Conservation (phyloP, 805 yeast species). For the Myxozyma mucilagina region DNA sequence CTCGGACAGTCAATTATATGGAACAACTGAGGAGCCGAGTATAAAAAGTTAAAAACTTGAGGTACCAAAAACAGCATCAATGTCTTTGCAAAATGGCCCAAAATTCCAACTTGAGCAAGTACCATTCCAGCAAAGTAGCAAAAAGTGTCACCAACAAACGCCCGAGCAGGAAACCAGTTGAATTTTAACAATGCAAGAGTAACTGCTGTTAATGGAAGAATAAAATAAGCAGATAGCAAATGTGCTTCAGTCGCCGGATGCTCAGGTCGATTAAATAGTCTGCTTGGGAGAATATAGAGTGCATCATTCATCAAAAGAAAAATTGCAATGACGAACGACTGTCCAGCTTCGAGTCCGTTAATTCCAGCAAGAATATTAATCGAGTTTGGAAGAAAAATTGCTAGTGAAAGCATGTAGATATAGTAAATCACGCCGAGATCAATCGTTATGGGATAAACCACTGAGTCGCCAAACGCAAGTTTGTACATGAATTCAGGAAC, state of each 20-base stretch:
- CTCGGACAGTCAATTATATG: conserved; percentile 90
- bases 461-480: conserved; percentile 35
- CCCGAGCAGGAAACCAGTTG: conserved; percentile 90
- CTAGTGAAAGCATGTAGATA: conserved; percentile 83
- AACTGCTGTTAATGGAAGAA: conserved; percentile 86
- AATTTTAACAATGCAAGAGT: conserved; percentile 70
- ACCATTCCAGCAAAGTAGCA: conserved; percentile 99
- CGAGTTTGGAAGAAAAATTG: conserved; percentile 94
- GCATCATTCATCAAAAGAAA: conserved; percentile 75
- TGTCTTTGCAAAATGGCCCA: conserved; percentile 96
- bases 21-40: conserved; percentile 90
- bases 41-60: conserved; percentile 85
- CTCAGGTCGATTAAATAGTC: conserved; percentile 28
- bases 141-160: conserved; percentile 96
- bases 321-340: conserved; percentile 73
- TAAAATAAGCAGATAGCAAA: conserved; percentile 70
- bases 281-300: conserved; percentile 55
- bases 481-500: conserved; percentile 68
- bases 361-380: conserved; percentile 95
- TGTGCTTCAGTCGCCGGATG: conserved; percentile 77
- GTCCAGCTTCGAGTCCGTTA: conserved; percentile 96
- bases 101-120: conserved; percentile 92
- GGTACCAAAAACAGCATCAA: conserved; percentile 82
- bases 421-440: conserved; percentile 83
- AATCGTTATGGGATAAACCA: conserved; percentile 43